phyloP scores from a whole-genome alignment of 495 filamentous ascomycete genomes.

The Penicillium coffeae region DNA sequence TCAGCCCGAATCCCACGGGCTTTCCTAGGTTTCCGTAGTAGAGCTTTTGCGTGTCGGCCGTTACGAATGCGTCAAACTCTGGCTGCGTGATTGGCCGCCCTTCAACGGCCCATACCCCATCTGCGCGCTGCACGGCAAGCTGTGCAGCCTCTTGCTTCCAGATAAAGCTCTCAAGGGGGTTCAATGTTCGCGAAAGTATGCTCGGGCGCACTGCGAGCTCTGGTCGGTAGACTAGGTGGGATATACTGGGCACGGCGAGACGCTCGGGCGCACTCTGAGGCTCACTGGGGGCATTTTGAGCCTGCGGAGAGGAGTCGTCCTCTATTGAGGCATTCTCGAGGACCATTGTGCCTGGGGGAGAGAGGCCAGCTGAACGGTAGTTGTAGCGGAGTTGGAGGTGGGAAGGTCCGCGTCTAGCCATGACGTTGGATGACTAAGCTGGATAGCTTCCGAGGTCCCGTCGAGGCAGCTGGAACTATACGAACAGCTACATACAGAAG shows the following conservation, averaged over 20 bases:
- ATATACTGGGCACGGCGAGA: neutral
- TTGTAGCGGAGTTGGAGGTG: neutral
- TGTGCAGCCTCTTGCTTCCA: neutral
- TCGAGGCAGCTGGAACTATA: too few species aligned
- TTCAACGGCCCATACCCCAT: constrained; percentile 14
- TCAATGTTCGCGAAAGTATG: neutral
- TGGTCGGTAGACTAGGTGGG: neutral
- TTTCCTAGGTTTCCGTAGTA: constrained; percentile 21
- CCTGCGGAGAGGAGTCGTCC: constrained; percentile 2
- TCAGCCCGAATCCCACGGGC: constrained; percentile 12
- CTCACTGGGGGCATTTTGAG: constrained; percentile 6
- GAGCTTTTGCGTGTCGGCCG: constrained; percentile 13
- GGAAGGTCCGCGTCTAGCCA: neutral
- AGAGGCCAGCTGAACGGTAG: neutral
- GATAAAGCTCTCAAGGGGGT: neutral
- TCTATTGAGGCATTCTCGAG: constrained; percentile 22
- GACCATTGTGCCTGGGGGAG: constrained; percentile 15
- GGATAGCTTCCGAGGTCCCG: neutral
- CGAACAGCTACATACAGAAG: too few species aligned
- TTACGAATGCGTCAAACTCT: constrained; percentile 35
- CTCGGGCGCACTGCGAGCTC: neutral
- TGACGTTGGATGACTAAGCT: neutral
- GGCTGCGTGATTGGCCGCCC: constrained; percentile 30
- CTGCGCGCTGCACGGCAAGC: constrained; percentile 9
- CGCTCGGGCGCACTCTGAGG: constrained; percentile 1